Evolutionary conservation across 2,329 filamentous ascomycete species (phyloP), one percentile per base, ranked within the genome.

Genomic region (Cladosporium sp.): DNA sequence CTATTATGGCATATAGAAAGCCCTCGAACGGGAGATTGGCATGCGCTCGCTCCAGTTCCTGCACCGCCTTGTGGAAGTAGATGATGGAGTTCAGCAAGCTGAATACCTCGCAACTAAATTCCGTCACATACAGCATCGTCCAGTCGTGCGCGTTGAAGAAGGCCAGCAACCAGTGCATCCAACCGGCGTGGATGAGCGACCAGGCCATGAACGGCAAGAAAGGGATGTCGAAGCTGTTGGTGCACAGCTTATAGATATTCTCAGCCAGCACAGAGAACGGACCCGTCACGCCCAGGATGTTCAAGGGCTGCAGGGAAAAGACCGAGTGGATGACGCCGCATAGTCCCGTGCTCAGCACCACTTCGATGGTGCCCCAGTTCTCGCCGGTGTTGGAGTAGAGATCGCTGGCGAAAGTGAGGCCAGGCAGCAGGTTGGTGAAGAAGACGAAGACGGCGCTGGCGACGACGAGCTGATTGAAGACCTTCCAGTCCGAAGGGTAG

Each of bases 41-140:
- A 54, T 84, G 81, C 4, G 78, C 81, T 44, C 82, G 74, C 65
- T 84, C 71, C 2, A 85, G 71, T 63, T 85, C 83, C 62, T 84
- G 80, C 33, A 82, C 74, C 2, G 82, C 81, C 66, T 85, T 85
- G 66, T 84, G 78, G 61, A 86, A 83, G 67, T 85, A 86, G 58
- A 85, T 85, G 54, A 85, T 77, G 59, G 80, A 83, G 66, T 85
- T 85, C 28, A 85, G 70, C 8, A 86, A 72, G 2, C 81, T 82
- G 63, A 85, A 85, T 51, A 85, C 83, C 63, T 85, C 83, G 41
- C 79, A 82, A 55, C 76, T 82, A 65, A 85, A 85, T 16, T 77
- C 81, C 2, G 83, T 86, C 45, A 86, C 83, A 65, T 85, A 85
- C 59, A 79, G 75, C 83, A 85, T 86, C 0, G 82, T 85, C 79